Base-by-base conservation (phyloP, 2,329 filamentous ascomycete species). In the Diplodia mutila region DNA sequence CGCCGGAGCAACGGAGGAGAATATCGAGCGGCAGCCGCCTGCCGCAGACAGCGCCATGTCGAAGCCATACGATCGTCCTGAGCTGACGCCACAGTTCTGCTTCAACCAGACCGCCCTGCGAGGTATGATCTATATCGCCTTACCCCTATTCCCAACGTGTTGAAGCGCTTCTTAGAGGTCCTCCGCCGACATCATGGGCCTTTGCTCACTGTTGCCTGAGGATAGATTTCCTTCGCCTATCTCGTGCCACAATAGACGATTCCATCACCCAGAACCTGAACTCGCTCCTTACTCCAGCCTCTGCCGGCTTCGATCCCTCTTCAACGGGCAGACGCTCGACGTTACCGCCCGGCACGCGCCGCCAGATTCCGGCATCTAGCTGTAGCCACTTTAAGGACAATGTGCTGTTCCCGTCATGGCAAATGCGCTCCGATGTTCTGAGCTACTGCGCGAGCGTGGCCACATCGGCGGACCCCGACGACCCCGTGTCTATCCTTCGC, bases 251-350 rank as follows among this genome's bases (percentile, higher is more conserved):
- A 57, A 90, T 97, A 75, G 95, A 99, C 80, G 95, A 99, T 80
- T 93, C 91, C 53, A 98, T 99, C 75, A 89, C 89, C 0, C 94
- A 97, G 75, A 94, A 96, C 74, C 87, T 99, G 69, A 98, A 98
- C 82, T 92, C 93, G 1, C 86, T 98, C 46, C 82, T 92, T 53
- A 94, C 90, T 0, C 94, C 94, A 0, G 85, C 91, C 14, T 82
- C 84, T 53, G 80, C 80, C 48, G 88, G 89, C 18, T 98, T 97
- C 80, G 91, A 97, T 76, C 91, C 94, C 1, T 81, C 85, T 0
- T 94, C 92, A 0, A 97, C 93, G 0, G 86, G 89, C 0, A 82
- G 85, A 16, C 87, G 90, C 63, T 82, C 84, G 27, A 82, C 86
- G 1, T 81, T 84, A 49, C 80, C 86, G 0, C 73, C 81, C 34